Evolutionary conservation across 495 filamentous ascomycete genomes (phyloP).

Genomic region (Apiosordaria backusii): DNA sequence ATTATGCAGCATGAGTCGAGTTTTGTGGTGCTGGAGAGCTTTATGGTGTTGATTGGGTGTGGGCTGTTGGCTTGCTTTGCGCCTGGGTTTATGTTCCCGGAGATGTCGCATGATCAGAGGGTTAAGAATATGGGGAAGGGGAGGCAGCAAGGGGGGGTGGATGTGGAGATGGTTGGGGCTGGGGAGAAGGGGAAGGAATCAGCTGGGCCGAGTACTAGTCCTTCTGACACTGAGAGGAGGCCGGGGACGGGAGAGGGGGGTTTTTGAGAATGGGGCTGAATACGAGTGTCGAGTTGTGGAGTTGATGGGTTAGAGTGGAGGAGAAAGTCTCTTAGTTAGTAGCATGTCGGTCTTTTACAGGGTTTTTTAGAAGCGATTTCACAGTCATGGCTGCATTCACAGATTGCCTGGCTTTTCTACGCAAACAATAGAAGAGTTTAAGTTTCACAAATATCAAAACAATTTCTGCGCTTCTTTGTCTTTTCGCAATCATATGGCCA

Average conservation of each 20-base stretch:
- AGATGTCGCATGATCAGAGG: slow-evolving; percentile 29
- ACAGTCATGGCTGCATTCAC: no score
- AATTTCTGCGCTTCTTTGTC: no score
- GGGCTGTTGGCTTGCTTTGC: slow-evolving; percentile 35
- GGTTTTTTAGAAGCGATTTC: no score
- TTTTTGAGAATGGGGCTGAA: background rate
- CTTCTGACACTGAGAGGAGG: slow-evolving; percentile 7
- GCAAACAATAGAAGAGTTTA: no score
- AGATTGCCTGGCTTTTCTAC: no score
- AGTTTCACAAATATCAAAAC: no score
- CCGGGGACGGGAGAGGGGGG: slow-evolving; percentile 2
- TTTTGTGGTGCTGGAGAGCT: slow-evolving; percentile 59
- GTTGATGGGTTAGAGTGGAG: no score
- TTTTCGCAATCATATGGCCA: no score
- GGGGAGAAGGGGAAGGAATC: slow-evolving; percentile 6
- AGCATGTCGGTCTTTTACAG: no score
- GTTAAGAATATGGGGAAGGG: background rate
- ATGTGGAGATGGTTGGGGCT: background rate
- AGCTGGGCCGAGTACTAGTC: slow-evolving; percentile 1
- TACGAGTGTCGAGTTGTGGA: no score
- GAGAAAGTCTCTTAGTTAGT: no score
- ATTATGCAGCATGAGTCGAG: slow-evolving; percentile 64
- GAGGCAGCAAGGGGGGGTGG: background rate
- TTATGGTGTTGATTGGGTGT: slow-evolving; percentile 40
- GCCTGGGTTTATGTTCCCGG: slow-evolving; percentile 41